Base-by-base conservation (phyloP, 2,329 filamentous ascomycete genomes). In the Leptographium procerum region DNA sequence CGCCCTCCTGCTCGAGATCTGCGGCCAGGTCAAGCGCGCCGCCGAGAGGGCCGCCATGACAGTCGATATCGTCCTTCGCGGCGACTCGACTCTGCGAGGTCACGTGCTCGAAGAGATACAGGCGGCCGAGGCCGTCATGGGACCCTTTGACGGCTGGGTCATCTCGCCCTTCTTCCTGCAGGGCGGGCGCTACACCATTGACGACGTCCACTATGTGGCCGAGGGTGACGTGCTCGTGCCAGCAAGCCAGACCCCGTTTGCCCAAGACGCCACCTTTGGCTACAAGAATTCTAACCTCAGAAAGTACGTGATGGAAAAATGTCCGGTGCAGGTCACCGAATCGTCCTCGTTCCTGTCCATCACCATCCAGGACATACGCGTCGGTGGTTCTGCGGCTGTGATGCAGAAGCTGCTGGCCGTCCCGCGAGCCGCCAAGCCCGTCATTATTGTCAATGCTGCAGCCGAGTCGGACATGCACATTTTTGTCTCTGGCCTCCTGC, bases 31-130 rank as follows among this genome's bases (percentile, higher is more conserved):
- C 3, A 67, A 74, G 24, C 57, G 66, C 10, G 80, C 79, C 0
- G 75, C 76, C 0, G 64, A 66, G 2, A 11, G 34, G 16, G 66
- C 69, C 4, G 70, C 72, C 0, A 68, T 65, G 0, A 70, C 71
- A 6, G 64, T 83, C 31, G 80, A 84, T 53, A 72, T 84, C 7
- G 81, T 84, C 0, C 71, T 84, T 0, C 72, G 81, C 0, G 75
- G 80, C 2, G 81, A 84, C 60, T 82, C 78, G 4, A 84, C 80
- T 66, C 82, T 96, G 73, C 89, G 96, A 51, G 91, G 91, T 61
- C 85, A 89, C 71, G 92, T 88, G 75, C 89, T 91, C 28, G 81
- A 95, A 16, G 95, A 95, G 82, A 91, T 89, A 19, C 89, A 96
- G 71, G 77, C 76, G 0, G 77, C 74, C 0, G 75, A 80, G 59